Base-by-base conservation (phyloP, 2,329 filamentous ascomycete genomes). In the Fusarium hostae region DNA sequence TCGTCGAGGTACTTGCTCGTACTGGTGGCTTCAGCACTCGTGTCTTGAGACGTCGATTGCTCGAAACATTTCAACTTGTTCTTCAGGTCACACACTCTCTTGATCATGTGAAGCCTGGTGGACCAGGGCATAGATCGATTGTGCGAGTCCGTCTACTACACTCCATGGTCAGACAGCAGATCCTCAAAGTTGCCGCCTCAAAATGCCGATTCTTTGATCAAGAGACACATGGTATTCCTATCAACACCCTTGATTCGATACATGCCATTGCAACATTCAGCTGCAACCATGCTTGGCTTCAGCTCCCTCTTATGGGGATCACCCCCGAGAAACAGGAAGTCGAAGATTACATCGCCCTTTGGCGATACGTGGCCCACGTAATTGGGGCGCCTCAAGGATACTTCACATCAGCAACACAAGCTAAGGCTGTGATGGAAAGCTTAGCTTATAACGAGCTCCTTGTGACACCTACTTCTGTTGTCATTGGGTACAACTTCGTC, bases 91-190 rank as follows among this genome's bases (percentile, higher is more conserved):
- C 89, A 5, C 82, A 84, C 44, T 88, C 85, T 1, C 73, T 90
- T 2, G 84, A 88, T 20, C 84, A 84, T 4, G 86, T 92, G 64
- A 83, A 89, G 63, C 90, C 89, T 2, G 89, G 88, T 1, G 90
- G 90, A 3, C 86, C 85, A 9, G 91, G 90, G 3, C 88, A 89
- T 61, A 83, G 84, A 3, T 88, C 89, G 3, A 87, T 88, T 2
- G 82, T 92, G 16, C 86, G 90, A 4, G 90, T 93, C 7, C 86
- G 91, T 16, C 81, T 93, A 2, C 83, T 93, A 9, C 91, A 93
- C 72, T 86, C 90, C 0, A 86, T 88, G 1, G 90, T 92, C 10
- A 85, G 91, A 7, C 82, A 87, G 59, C 86, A 89, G 16, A 92
- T 92, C 62, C 81, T 91, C 74, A 86, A 84, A 34, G 82, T 93